Percentiles rank a stretch among this genome's conserved stretches.
These are phyloP conservation scores for Trametes meyenii DNA, from an alignment of 768 basidiomycete genomes.

Conservation along the genomic window DNA sequence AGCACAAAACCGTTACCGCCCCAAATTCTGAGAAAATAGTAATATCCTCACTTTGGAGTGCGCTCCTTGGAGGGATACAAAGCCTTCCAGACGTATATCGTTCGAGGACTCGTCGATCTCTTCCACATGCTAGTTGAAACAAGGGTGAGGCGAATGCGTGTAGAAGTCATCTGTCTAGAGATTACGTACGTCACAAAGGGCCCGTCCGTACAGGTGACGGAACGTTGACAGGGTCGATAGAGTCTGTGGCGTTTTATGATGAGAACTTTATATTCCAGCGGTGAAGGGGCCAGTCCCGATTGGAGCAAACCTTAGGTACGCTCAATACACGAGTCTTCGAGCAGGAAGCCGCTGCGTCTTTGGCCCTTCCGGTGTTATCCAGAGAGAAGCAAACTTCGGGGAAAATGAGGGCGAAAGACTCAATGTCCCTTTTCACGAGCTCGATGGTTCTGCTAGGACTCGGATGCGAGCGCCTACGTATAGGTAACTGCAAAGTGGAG, in stretches of 20 bases:
- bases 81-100: slow-evolving; percentile 68
- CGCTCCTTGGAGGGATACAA: slow-evolving; percentile 80
- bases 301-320: slow-evolving; percentile 62
- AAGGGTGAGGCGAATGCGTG: not conserved
- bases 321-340: slow-evolving; percentile 49
- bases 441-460: slow-evolving; percentile 62
- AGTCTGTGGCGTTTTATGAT: slow-evolving; percentile 47
- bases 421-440: slow-evolving; percentile 69
- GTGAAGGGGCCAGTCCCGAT: not conserved
- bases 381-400: slow-evolving; percentile 71
- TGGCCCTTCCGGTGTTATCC: slow-evolving; percentile 51
- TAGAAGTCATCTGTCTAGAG: not conserved
- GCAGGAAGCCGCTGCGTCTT: slow-evolving; percentile 38
- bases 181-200: slow-evolving; percentile 63
- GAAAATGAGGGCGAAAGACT: slow-evolving; percentile 72
- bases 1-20: too few species aligned
- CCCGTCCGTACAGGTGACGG: slow-evolving; percentile 71
- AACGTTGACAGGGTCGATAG: slow-evolving; percentile 67
- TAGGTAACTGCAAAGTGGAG: slow-evolving; percentile 60
- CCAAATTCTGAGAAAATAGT: not conserved
- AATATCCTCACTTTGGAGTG: slow-evolving; percentile 59
- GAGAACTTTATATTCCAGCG: not conserved
- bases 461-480: slow-evolving; percentile 75
- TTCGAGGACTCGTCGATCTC: slow-evolving; percentile 55
- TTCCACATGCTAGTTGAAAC: slow-evolving; percentile 61